Base-by-base conservation (phyloP, 495 filamentous ascomycete species). In the Daldinia bambusicola region DNA sequence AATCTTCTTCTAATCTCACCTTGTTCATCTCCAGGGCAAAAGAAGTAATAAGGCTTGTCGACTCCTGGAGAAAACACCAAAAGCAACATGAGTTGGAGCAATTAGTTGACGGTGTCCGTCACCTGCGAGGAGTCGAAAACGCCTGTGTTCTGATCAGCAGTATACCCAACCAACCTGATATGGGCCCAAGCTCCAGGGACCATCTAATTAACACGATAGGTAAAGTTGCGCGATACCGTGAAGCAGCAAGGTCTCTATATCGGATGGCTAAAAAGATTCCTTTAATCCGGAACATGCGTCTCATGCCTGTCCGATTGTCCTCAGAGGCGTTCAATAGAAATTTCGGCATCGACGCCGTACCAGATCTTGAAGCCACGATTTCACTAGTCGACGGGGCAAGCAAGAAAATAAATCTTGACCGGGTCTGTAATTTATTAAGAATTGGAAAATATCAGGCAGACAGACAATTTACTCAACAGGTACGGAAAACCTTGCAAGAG, bases 191-290 rank as follows among this genome's bases (percentile, higher is more conserved):
- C 12, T 53, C 14, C 1, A 70, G 55, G 53, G 56, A 14, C 2
- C 67, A 67, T 32, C 61, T 84, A 9, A 36, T 76, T 9, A 75
- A 67, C 8, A 77, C 75, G 32, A 69, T 81, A 0, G 41, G 37
- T 8, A 83, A 81, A 38, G 70, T 82, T n/a, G 67, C 77, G 8
- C 74, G 68, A 18, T 84, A 84, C 32, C 71, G 74, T 37, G 75
- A 80, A 57, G 65, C 74, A 18, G 74, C 80, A 1, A 73, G 67
- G 14, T 74, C 73, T 32, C 65, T 84, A 18, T 69, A 63, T 48
- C 72, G 67, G 8, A 67, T 61, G 10, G 79, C 81, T 4, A 77
- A 74, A 37, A 75, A 75, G 22, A 58, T 57, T 0, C 55, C 65
- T 5, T 18, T 81, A 0, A 74, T 76, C 43, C 66, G 70, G 16